A percentile compares a stretch with the other conserved stretches of the same genome.
These are phyloP conservation scores for Aspergillus niger DNA, from an alignment of 2,329 filamentous ascomycete species.

Conservation along the genomic window DNA sequence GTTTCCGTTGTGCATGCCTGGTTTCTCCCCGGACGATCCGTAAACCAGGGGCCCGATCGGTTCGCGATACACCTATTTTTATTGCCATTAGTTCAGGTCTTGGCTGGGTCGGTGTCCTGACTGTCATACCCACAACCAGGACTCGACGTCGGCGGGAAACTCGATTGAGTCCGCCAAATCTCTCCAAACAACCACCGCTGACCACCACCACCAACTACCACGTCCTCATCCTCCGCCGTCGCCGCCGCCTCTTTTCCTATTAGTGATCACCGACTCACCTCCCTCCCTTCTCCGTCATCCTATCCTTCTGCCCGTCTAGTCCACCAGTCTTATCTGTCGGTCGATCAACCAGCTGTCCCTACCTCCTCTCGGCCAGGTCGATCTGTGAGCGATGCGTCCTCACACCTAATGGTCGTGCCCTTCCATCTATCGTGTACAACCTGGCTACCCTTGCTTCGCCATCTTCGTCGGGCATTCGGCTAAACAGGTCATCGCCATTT, in stretches of 20 bases:
- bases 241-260: neutral
- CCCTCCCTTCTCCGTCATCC: conserved; percentile 9
- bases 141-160: conserved; percentile 19
- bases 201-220: neutral
- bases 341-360: conserved; percentile 5
- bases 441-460: conserved; percentile 28
- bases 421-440: conserved; percentile 22
- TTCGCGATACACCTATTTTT: conserved; percentile 11
- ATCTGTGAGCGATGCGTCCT: conserved; percentile 23
- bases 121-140: conserved; percentile 22
- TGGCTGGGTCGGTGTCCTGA: conserved; percentile 22
- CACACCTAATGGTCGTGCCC: conserved; percentile 25
- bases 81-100: conserved; percentile 22
- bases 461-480: conserved; percentile 24
- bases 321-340: conserved; percentile 21
- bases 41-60: conserved; percentile 13
- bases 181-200: conserved; percentile 9
- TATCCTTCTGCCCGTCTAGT: conserved; percentile 14
- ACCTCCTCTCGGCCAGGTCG: conserved; percentile 5
- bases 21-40: conserved; percentile 11
- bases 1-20: conserved; percentile 3
- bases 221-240: neutral
- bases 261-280: neutral
- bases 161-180: conserved; percentile 22
- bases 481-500: conserved; percentile 21